Conservation (phyloP, 768 basidiomycete genomes). For the Mycena galopus region DNA sequence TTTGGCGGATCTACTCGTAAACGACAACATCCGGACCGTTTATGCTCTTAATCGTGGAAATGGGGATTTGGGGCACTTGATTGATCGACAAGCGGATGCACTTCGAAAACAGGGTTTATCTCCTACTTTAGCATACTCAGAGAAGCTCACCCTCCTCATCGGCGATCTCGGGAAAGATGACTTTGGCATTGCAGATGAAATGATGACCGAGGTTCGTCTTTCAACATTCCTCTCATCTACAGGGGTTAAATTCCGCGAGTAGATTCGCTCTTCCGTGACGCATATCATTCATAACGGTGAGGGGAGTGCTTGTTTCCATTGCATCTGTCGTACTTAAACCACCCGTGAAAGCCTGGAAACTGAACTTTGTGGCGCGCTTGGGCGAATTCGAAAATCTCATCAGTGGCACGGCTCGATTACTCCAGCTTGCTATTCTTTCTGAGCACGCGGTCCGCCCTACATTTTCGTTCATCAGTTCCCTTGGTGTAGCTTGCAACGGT, state of each 20-base stretch:
- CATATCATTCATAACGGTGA: conserved; percentile 54
- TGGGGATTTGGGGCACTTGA: background rate
- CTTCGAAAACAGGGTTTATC: background rate
- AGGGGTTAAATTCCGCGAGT: background rate
- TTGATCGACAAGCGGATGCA: background rate
- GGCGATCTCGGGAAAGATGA: background rate
- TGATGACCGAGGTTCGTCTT: background rate
- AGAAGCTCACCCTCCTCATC: background rate
- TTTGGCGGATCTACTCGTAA: conserved; percentile 40
- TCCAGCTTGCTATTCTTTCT: conserved; percentile 46
- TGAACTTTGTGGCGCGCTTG: conserved; percentile 46
- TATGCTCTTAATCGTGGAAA: conserved; percentile 43
- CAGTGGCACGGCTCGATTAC: conserved; percentile 42
- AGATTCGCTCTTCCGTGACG: conserved; percentile 46
- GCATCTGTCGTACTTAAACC: too few species aligned
- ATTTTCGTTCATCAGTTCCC: conserved; percentile 27
- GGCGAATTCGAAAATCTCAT: conserved; percentile 44
- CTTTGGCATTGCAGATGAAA: conserved; percentile 3
- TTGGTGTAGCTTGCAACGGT: conserved; percentile 16
- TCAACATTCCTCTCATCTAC: background rate
- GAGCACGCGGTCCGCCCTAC: background rate
- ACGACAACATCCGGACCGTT: conserved; percentile 33
- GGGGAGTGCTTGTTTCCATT: too few species aligned
- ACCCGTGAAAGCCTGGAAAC: conserved; percentile 50
- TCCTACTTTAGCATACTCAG: background rate